A percentile compares a stretch with the other conserved stretches of the same genome.
phyloP scores from a whole-genome alignment of 169 alveolate species.

The Cryptosporidium ryanae region DNA sequence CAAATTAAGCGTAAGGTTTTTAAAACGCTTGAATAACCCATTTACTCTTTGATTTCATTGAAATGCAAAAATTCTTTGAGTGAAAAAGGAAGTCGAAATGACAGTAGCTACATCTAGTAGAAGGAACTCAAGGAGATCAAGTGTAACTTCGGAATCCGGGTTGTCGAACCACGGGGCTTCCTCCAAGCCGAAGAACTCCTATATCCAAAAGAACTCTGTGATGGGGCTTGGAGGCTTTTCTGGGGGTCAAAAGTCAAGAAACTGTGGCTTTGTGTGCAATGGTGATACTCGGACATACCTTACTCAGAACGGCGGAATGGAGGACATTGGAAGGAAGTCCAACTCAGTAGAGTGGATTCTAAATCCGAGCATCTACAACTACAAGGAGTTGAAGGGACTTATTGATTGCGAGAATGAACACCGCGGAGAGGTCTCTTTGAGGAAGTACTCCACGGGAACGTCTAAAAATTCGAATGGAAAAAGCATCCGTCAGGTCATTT shows the following conservation, averaged over 20 bases:
- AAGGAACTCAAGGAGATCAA: slow-evolving; percentile 61
- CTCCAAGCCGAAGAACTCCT: slow-evolving; percentile 48
- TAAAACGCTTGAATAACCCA: not conserved
- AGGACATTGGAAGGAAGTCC: not conserved
- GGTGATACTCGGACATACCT: slow-evolving; percentile 22
- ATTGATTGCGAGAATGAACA: slow-evolving; percentile 20
- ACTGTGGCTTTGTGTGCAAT: slow-evolving; percentile 16
- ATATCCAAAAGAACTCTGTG: slow-evolving; percentile 52
- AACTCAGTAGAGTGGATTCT: slow-evolving; percentile 7
- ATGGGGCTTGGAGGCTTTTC: not conserved
- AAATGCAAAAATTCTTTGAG: not conserved
- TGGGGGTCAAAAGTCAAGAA: slow-evolving; percentile 6
- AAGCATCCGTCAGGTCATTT: slow-evolving; percentile 36
- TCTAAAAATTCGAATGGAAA: not conserved
- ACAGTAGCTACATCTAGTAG: slow-evolving; percentile 49
- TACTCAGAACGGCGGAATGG: not conserved
- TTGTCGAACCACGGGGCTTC: slow-evolving; percentile 13
- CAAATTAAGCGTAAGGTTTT: not conserved
- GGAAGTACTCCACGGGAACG: slow-evolving; percentile 26
- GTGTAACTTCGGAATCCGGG: slow-evolving; percentile 47
- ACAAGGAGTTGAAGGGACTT: slow-evolving; percentile 11
- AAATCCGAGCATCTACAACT: slow-evolving; percentile 11
- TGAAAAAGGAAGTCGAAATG: not conserved
- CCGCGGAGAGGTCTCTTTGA: slow-evolving; percentile 1
- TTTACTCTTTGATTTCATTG: not conserved